Base-by-base conservation (phyloP, 495 filamentous ascomycete genomes). In the Daldinia bambusicola region DNA sequence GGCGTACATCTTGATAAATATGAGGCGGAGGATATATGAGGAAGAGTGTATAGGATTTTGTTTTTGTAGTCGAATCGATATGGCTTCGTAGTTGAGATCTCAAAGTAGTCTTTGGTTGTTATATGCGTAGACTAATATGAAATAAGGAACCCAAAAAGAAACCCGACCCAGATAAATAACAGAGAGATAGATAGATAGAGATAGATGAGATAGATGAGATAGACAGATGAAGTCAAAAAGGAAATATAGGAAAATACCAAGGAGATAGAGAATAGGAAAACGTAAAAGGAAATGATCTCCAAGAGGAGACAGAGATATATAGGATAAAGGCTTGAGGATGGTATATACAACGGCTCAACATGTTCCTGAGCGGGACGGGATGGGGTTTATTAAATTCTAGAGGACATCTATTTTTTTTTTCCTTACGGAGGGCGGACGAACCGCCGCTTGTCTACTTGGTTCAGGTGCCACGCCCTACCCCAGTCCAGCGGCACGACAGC, bases 1-100 rank as follows among this genome's bases (percentile, higher is more conserved):
- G 66, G 75, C 76, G 61, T 79, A 78, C 85, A 88, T 87, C 40
- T 74, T 81, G 57, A 59, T 64, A 53, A 13, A 48, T 63, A 36
- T 74, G 68, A 45, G 57, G 66, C 53, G 16, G 53, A 55, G 50
- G 34, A 37, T 43, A 59, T 50, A 67, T 51, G 60, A 63, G 18
- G 65, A 74, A 65, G 59, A 66, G 20, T 55, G 26, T 36, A 34
- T 36, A 65, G 36, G 30, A 66, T 43, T 20, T 57, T 31, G 30
- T 40, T 45, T 41, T 41, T 55, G 51, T 37, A 48, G 52, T 75
- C 32, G 62, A 67, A 43, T 66, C 40, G 62, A 51, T 48, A 60
- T 65, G 71, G 69, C 75, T 61, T 59, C 58, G 67, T 66, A 41
- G 67, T 55, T 30, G 59, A 61, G 7, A 57, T 66, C 59, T 67